phyloP scores from a whole-genome alignment of 208 protist species.

The Leishmania arabica region DNA sequence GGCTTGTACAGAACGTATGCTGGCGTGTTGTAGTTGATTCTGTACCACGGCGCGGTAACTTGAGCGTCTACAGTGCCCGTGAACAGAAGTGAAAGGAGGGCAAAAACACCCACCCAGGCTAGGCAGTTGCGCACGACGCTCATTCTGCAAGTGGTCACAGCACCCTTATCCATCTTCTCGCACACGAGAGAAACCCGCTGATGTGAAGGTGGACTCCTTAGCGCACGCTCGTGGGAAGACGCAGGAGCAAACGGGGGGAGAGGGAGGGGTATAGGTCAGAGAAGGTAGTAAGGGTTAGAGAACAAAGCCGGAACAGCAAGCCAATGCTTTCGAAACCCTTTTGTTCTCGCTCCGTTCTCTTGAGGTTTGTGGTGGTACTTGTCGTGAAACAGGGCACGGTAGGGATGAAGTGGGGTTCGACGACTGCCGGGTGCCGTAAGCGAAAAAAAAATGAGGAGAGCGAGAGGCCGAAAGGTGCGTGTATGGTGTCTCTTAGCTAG shows the following conservation, averaged over 20 bases:
- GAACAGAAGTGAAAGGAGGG: background rate
- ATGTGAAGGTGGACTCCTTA: background rate
- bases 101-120: background rate
- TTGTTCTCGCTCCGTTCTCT: background rate
- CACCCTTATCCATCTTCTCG: background rate
- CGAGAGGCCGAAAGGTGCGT: background rate
- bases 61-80: background rate
- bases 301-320: background rate
- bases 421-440: background rate
- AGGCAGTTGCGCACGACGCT: background rate
- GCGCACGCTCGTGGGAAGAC: background rate
- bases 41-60: background rate
- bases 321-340: background rate
- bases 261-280: background rate
- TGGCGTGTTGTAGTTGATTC: slow-evolving; percentile 12
- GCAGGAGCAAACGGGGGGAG: background rate
- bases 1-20: slow-evolving; percentile 18
- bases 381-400: background rate
- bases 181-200: background rate
- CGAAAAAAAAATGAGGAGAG: background rate
- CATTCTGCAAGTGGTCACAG: background rate
- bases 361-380: background rate
- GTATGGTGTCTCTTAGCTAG: background rate
- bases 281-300: background rate
- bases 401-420: background rate